Evolutionary conservation across 208 protist species (phyloP).

Genomic region (Vickermania ingenoplastis): DNA sequence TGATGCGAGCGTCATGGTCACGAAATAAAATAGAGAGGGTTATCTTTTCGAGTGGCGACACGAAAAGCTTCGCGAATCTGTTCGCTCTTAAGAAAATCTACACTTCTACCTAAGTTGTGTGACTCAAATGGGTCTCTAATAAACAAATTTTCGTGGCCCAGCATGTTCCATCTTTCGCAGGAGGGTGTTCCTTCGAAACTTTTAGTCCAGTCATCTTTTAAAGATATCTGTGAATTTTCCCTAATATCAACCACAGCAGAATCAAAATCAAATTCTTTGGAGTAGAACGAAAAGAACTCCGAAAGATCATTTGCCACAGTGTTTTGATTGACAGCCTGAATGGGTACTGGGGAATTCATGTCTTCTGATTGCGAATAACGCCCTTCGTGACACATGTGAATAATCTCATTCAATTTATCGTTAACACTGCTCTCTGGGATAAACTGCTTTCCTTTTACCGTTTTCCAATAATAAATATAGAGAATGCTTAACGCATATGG

Average conservation of each 20-base stretch:
- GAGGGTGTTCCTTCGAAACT: constrained; percentile 15
- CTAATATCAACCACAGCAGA: constrained; percentile 65
- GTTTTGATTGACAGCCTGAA: constrained; percentile 11
- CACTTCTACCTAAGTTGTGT: constrained; percentile 64
- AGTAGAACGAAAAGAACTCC: constrained; percentile 55
- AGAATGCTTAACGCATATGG: constrained; percentile 76
- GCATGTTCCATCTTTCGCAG: constrained; percentile 45
- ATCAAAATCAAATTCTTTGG: constrained; percentile 57
- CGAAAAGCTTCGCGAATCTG: constrained; percentile 61
- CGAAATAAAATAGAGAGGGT: constrained; percentile 15
- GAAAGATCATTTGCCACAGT: constrained; percentile 33
- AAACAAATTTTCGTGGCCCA: constrained; percentile 59
- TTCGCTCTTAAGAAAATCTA: constrained; percentile 76
- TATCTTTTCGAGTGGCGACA: constrained; percentile 19
- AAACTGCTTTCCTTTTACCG: constrained; percentile 12
- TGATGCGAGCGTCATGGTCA: no score
- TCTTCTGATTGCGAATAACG: constrained; percentile 5
- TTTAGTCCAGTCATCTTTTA: constrained; percentile 55
- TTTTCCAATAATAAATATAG: constrained; percentile 69
- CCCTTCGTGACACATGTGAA: constrained; percentile 1
- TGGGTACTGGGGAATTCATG: constrained; percentile 14
- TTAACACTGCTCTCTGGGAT: constrained; percentile 29
- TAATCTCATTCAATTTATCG: constrained; percentile 9
- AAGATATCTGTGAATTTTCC: constrained; percentile 10
- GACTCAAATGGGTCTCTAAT: constrained; percentile 67